Base-by-base conservation (phyloP, 2,329 filamentous ascomycete genomes). In the Claviceps arundinis region DNA sequence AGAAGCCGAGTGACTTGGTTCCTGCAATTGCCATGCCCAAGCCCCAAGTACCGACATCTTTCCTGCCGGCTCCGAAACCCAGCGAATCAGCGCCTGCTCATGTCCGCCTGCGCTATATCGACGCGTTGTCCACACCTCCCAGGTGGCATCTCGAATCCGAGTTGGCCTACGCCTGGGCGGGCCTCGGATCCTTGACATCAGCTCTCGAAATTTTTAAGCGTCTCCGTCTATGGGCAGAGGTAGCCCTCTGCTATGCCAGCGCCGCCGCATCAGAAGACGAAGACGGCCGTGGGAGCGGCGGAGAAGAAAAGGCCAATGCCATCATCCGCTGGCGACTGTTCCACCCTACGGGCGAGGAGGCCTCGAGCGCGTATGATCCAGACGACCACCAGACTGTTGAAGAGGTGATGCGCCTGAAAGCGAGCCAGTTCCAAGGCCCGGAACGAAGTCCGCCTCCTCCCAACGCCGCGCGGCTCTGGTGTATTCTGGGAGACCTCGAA, bases 201-300 rank as follows among this genome's bases (percentile, higher is more conserved):
- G 93, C 93, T 0, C 77, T 98, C 1, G 93, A 96, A 55, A 97
- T 98, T 55, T 98, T 97, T 69, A 90, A 95, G 69, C 80, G 93
- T 3, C 72, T 98, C 17, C 83, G 89, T 52, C 84, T 97, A 66
- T 97, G 93, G 89, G 87, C 93, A 1, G 93, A 98, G 68, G 89
- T 90, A 4, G 91, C 93, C 0, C 75, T 98, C 1, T 98, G 93
- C 65, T 84, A 89, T 60, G 90, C 89, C 13, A 75, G 69, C 63
- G 74, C 65, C 46, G 78, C 70, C 19, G 72, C 69, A 50, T 75
- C 81, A 0, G 87, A 84, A 0, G 78, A 81, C 50, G 71, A 73
- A 53, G 71, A 69, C 50, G 80, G 68, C 2, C 70, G 77, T 5
- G 77, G 78, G 1, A 71, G 69, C 22, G 76, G 76, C 5, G 78